Evolutionary conservation across 1,284 basidiomycete genomes (phyloP), one percentile per base, ranked within the genome.

Genomic region (Pseudozyma pruni): DNA sequence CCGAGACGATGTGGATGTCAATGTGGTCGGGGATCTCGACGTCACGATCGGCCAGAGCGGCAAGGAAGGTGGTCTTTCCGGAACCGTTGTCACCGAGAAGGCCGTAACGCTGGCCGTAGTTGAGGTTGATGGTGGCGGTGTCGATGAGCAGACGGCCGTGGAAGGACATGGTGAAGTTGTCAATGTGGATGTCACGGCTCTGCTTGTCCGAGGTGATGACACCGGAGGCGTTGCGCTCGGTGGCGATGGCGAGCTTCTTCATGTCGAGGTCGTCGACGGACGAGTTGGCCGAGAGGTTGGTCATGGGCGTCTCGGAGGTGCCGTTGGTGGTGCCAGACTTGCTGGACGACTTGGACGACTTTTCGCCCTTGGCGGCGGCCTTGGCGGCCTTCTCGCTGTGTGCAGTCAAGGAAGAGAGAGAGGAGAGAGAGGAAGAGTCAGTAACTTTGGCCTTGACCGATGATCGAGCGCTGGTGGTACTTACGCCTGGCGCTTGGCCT

Each of bases 31-130:
- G 95, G 70, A 98, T 96, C 53, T 91, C 89, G 64, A 98, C 92
- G 81, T 98, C 95, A 33, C 80, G 78, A 55, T 72, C 68, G 17
- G 75, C 78, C 25, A 82, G 72, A 14, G 80, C 79, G 37, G 79
- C 78, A 23, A 83, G 72, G 66, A 83, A 80, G 78, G 87, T 80
- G 68, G 93, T 93, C 89, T 98, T 98, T 83, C 95, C 95, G 16
- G 92, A 95, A 40, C 95, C 95, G 83, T 98, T 98, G 84, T 97
- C 94, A 56, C 95, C 95, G 55, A 98, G 86, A 25, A 98, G 87
- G 85, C 95, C 95, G 82, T 98, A 89, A 76, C 93, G 86, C 83
- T 98, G 92, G 8, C 94, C 94, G 81, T 97, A 98, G 85, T 98
- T 98, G 77, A 98, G 90, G n/a, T 92, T 84, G 74, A 94, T 89